phyloP scores from a whole-genome alignment of 148 eudicot genomes.

The Vaccinium darrowii region DNA sequence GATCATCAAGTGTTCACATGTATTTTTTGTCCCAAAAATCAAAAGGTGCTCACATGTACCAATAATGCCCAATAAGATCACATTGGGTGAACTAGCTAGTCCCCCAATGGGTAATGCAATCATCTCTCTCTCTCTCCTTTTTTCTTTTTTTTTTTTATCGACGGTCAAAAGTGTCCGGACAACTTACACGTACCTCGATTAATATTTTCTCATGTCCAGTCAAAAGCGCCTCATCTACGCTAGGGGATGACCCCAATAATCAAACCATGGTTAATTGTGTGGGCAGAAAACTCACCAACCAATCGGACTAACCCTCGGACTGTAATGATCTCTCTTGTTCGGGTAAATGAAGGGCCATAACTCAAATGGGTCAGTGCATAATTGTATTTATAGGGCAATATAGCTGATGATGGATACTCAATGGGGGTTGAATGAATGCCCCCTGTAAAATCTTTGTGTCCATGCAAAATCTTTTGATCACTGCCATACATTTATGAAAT shows the following conservation, averaged over 20 bases:
- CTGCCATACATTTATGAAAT: conserved; percentile 37
- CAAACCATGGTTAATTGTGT: too few species aligned
- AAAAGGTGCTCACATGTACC: conserved; percentile 26
- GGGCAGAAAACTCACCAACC: too few species aligned
- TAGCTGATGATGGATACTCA: conserved; percentile 42
- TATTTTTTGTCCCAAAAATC: conserved; percentile 12
- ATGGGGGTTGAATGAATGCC: conserved; percentile 47
- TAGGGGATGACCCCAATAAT: too few species aligned
- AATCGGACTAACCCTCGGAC: too few species aligned
- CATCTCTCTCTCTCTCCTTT: conserved; percentile 24
- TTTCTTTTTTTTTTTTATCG: neutral
- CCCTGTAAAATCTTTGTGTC: conserved; percentile 21
- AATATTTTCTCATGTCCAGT: too few species aligned
- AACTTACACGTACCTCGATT: too few species aligned
- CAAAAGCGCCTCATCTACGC: too few species aligned
- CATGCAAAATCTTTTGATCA: conserved; percentile 46
- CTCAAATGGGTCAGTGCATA: conserved; percentile 31
- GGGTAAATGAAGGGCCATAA: conserved; percentile 32
- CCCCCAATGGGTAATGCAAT: conserved; percentile 35
- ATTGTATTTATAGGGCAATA: conserved; percentile 31
- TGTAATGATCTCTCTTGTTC: conserved; percentile 1
- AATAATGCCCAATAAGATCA: conserved; percentile 32
- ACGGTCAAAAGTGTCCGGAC: too few species aligned
- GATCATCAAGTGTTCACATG: conserved; percentile 25
- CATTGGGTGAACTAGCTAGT: conserved; percentile 23